Conservation (phyloP, 176 grass and related monocot species). For the Aegilops longissima region DNA sequence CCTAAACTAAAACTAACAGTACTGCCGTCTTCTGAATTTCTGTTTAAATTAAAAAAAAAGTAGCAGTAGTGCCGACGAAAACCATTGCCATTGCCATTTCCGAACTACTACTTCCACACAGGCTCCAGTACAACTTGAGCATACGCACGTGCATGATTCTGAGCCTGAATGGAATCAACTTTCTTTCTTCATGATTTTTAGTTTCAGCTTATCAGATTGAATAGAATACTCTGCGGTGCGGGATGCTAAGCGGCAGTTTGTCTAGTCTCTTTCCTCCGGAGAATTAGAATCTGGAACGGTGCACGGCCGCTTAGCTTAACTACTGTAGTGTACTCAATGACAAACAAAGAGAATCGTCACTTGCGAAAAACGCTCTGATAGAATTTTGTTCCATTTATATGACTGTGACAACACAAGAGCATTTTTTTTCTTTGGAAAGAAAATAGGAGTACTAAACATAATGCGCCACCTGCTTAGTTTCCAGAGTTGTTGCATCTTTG, state of each 20-base stretch:
- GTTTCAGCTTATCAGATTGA: background rate
- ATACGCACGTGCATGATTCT: background rate
- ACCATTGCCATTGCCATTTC: too few species aligned
- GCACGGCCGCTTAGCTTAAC: background rate
- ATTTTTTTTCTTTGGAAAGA: background rate
- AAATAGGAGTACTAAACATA: background rate
- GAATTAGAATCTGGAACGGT: background rate
- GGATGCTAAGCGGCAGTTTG: constrained; percentile 10
- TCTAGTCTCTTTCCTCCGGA: background rate
- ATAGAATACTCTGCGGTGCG: background rate
- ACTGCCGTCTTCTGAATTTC: too few species aligned
- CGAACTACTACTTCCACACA: background rate
- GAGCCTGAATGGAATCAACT: constrained; percentile 18
- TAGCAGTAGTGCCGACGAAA: background rate
- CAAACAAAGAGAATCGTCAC: background rate
- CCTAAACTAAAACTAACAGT: too few species aligned
- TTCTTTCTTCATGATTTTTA: background rate
- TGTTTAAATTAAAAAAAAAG: too few species aligned
- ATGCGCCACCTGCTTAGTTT: background rate
- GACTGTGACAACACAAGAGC: background rate
- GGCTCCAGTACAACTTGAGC: background rate
- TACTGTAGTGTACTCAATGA: background rate
- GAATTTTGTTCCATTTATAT: background rate
- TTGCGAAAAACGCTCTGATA: background rate
- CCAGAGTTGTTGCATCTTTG: background rate